Evolutionary conservation across 2,329 filamentous ascomycete genomes (phyloP).

Genomic region (Epichloe sylvatica): DNA sequence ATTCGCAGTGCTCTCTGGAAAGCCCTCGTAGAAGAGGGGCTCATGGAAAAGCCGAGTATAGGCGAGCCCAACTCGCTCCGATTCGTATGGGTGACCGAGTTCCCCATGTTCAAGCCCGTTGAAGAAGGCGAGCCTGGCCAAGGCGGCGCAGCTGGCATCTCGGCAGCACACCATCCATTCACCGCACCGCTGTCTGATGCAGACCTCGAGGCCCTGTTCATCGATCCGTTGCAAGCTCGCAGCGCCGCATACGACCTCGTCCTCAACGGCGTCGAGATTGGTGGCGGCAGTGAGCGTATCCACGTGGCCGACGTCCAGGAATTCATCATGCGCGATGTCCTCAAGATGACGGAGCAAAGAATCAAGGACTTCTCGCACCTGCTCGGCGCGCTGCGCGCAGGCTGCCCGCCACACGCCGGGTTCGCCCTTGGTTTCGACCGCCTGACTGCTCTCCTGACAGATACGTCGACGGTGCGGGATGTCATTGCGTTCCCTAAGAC

Average conservation of each 20-base stretch:
- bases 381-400: slow-evolving; percentile 64
- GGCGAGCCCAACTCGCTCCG: slow-evolving; percentile 33
- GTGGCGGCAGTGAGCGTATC: slow-evolving; percentile 85
- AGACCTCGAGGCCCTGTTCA: slow-evolving; percentile 63
- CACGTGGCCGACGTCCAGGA: slow-evolving; percentile 74
- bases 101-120: slow-evolving; percentile 78
- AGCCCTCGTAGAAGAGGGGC: slow-evolving; percentile 47
- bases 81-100: slow-evolving; percentile 79
- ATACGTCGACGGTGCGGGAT: slow-evolving; percentile 66
- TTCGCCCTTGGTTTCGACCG: slow-evolving; percentile 89
- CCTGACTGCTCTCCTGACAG: slow-evolving; percentile 65
- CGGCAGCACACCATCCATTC: slow-evolving; percentile 89
- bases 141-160: slow-evolving; percentile 65
- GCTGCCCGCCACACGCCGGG: slow-evolving; percentile 89
- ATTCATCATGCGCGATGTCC: slow-evolving; percentile 68
- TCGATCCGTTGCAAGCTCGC: slow-evolving; percentile 54
- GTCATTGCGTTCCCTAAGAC: slow-evolving; percentile 97
- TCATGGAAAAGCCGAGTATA: slow-evolving; percentile 32
- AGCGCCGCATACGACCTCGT: slow-evolving; percentile 95
- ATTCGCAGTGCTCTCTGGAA: slow-evolving; percentile 58
- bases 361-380: slow-evolving; percentile 76
- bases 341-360: slow-evolving; percentile 60
- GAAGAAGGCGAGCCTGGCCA: slow-evolving; percentile 56
- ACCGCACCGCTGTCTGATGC: slow-evolving; percentile 62
- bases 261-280: slow-evolving; percentile 86